Base-by-base conservation (phyloP, 2,329 filamentous ascomycete genomes). In the Cladobotryum protrusum region DNA sequence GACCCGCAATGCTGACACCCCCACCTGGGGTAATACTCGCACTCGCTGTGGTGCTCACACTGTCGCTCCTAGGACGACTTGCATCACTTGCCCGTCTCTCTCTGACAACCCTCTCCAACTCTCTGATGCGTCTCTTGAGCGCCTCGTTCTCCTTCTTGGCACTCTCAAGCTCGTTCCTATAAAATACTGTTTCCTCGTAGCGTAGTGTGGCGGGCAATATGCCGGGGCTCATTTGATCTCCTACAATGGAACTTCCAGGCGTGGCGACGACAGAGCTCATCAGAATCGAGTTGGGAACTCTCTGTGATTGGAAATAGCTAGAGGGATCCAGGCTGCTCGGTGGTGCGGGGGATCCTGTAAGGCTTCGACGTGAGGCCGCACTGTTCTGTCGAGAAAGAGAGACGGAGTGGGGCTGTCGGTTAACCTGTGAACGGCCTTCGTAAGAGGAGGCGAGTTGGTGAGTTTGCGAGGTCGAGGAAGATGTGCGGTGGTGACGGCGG, bases 131-230 rank as follows among this genome's bases (percentile, higher is more conserved):
- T 48, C 75, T 71, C 69, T 82, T 83, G 42, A 86, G 66, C 0
- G 65, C 63, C 47, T 86, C 82, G 52, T 86, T 86, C 65, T 86
- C 83, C 43, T 74, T 72, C 67, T 83, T 85, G 36, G 79, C 78
- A 5, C 59, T 67, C 19, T 86, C 82, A 0, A 86, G 68, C 60
- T 86, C 82, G 35, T 74, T 71, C 4, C 81, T 72, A 57, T 80
- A 81, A 52, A 75, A 76, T 0, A 76, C 77, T 1, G 79, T 79
- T 63, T 86, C 82, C 56, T 85, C 82, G 61, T 82, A 83, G 12
- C 82, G 74, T 11, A 72, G 64, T 0, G 81, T 84, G 2, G 74
- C 79, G 2, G 77, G 74, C 56, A 85, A 67, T 20, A 82, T 64
- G 3, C 75, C 72, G 0, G 79, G 78, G 11, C 78, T 81, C 19